Evolutionary conservation across 202 grass and related monocot genomes (phyloP).

Genomic region (Setaria viridis): DNA sequence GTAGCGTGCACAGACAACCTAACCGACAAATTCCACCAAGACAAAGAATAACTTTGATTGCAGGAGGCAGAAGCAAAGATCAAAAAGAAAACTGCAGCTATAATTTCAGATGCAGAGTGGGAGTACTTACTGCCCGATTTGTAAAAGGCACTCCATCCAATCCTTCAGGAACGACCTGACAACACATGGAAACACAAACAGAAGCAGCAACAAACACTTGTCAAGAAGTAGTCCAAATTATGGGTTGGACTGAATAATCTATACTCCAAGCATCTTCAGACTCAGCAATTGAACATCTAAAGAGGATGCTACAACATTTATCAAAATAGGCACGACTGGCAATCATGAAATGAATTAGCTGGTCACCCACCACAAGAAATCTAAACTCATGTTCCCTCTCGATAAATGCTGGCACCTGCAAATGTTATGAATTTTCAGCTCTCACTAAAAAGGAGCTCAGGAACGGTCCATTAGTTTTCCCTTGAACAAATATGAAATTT

Average conservation of each 20-base stretch:
- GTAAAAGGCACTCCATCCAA: conserved; percentile 65
- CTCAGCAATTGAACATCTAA: conserved; percentile 35
- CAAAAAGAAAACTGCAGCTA: conserved; percentile 25
- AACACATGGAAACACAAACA: conserved; percentile 17
- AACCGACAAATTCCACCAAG: conserved; percentile 42
- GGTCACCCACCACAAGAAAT: conserved; percentile 75
- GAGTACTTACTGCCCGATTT: conserved; percentile 70
- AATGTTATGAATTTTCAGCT: conserved; percentile 35
- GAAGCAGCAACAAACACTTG: neutral
- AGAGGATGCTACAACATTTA: conserved; percentile 6
- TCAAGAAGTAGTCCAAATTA: conserved; percentile 26
- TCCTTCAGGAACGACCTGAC: conserved; percentile 77
- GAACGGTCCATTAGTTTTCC: neutral
- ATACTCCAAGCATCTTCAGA: neutral
- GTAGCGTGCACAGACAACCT: conserved; percentile 92
- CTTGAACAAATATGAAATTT: conserved; percentile 8
- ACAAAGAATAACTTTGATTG: conserved; percentile 38
- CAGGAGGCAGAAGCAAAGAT: conserved; percentile 26
- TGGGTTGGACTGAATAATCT: neutral
- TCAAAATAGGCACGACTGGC: neutral
- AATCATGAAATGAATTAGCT: conserved; percentile 21
- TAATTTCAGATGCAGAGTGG: neutral
- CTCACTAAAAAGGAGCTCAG: neutral
- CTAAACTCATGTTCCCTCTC: conserved; percentile 93
- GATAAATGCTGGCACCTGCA: conserved; percentile 84